Evolutionary conservation across 1,284 basidiomycete species (phyloP).

Genomic region (Ceratobasidium sp.): DNA sequence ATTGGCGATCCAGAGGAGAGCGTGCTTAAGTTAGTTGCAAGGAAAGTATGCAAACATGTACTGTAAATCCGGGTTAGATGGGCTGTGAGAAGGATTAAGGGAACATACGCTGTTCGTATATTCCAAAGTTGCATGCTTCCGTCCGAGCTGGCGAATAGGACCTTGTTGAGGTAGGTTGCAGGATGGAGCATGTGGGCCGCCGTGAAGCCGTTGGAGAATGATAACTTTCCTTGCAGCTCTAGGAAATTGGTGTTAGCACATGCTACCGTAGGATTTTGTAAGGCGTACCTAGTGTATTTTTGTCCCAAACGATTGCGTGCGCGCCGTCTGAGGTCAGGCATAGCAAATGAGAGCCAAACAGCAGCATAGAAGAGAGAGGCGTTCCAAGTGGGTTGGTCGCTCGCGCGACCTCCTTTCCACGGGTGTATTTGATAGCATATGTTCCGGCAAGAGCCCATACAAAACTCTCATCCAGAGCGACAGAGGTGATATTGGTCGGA

Average conservation of each 20-base stretch:
- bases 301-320: constrained; percentile 87
- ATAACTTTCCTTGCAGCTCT: constrained; percentile 75
- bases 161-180: constrained; percentile 97
- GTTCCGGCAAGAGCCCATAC: constrained; percentile 86
- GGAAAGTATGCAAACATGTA: constrained; percentile 75
- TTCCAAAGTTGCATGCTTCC: constrained; percentile 97
- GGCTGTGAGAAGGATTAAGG: constrained; percentile 14
- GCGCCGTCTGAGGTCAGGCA: constrained; percentile 84
- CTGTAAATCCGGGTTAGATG: constrained; percentile 57
- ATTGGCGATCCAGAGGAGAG: constrained; percentile 62
- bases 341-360: constrained; percentile 86
- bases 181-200: constrained; percentile 91
- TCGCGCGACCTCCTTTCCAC: constrained; percentile 80
- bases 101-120: constrained; percentile 80
- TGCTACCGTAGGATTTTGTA: constrained; percentile 33
- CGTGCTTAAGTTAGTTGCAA: constrained; percentile 61
- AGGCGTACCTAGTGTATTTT: constrained; percentile 67
- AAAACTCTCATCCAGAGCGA: constrained; percentile 88
- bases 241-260: constrained; percentile 39
- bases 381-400: constrained; percentile 74
- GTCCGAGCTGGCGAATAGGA: constrained; percentile 86
- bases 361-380: constrained; percentile 70
- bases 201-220: constrained; percentile 84
- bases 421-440: constrained; percentile 80
- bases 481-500: constrained; percentile 76